Percentiles rank a stretch among this genome's conserved stretches.
Evolutionary conservation across 345 rosid genomes (phyloP).

Genomic region (Eucalyptus rudis): DNA sequence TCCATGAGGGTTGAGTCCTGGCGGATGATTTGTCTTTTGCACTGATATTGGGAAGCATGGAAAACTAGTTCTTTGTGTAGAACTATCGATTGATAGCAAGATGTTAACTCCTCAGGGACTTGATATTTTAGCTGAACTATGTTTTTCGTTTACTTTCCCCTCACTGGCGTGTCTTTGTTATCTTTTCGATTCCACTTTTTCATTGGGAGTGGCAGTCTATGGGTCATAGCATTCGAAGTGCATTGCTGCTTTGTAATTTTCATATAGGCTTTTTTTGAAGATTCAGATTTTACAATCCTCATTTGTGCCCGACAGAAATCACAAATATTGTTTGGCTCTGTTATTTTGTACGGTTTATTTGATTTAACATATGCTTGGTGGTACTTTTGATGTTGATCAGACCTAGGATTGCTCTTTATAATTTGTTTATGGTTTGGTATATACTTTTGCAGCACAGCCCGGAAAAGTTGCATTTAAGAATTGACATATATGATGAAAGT

Average conservation of each 20-base stretch:
- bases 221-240: background rate
- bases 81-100: background rate
- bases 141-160: background rate
- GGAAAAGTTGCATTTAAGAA: conserved; percentile 22
- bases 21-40: background rate
- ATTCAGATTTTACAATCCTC: background rate
- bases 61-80: background rate
- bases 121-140: background rate
- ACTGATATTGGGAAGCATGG: background rate
- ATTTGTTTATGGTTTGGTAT: background rate
- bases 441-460: conserved; percentile 38
- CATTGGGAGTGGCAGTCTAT: background rate
- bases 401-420: background rate
- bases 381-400: background rate
- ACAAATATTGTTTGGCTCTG: background rate
- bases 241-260: background rate
- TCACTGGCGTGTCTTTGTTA: background rate
- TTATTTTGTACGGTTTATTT: background rate
- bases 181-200: background rate
- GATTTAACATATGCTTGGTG: background rate
- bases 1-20: background rate
- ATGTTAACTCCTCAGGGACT: background rate
- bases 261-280: background rate
- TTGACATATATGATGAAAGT: conserved; percentile 79
- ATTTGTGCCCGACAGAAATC: background rate